Evolutionary conservation across 2,329 filamentous ascomycete genomes (phyloP), one percentile per base, ranked within the genome.

Genomic region (Phialophora macrospora): DNA sequence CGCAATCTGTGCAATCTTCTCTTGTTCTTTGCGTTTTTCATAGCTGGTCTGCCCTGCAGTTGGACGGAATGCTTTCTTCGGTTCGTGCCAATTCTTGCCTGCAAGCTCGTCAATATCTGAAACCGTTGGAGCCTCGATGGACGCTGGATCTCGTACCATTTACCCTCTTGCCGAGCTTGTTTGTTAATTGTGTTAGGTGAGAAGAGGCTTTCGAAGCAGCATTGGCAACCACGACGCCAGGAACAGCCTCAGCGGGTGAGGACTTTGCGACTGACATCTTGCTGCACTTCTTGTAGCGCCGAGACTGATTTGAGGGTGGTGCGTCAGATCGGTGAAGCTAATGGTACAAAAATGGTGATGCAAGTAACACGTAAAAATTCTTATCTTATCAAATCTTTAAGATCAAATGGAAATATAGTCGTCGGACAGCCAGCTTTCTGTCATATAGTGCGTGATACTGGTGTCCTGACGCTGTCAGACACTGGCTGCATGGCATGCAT

Each of bases 71-170:
- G 95, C 88, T 69, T 89, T 91, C 77, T 93, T 94, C 30, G 86
- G 83, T 60, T 85, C 83, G 77, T 96, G 93, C 95, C 95, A 99
- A 82, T 96, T 91, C 82, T 98, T 97, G 76, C 95, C 95, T 97
- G 75, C 51, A 62, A 60, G 69, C 58, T 61, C 49, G 52, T 63
- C 48, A 51, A 8, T 14, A 26, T 7, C 6, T 41, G 14, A 26
- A 51, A 26, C 48, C 48, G 20, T 55, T 55, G 70, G 66, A 41
- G 60, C 55, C 30, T 63, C 62, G 67, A 68, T 52, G 20, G 17
- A 22, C 22, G 2, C 3, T 14, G n/a, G n/a, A 44, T 46, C 8
- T 20, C 32, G 17, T 63, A 70, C 68, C 68, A 64, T 70, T 68
- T n/a, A 68, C 68, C 30, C 68, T 58, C 60, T 62, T 64, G n/a